A percentile compares a stretch with the other conserved stretches of the same genome.
phyloP scores from a whole-genome alignment of 2,329 filamentous ascomycete species.

The Sclerotiophoma versabilis region DNA sequence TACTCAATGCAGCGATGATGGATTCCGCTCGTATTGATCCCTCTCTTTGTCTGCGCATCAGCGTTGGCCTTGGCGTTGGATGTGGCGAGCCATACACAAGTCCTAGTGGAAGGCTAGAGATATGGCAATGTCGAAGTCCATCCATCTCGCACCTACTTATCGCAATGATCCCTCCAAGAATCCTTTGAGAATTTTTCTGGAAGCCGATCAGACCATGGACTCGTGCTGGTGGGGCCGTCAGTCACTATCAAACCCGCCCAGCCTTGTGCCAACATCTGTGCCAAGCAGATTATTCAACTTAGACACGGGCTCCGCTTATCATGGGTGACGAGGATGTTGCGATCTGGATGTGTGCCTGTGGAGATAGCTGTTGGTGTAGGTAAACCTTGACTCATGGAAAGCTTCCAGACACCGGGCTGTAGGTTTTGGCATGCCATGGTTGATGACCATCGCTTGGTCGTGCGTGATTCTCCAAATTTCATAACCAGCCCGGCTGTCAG shows the following conservation, averaged over 20 bases:
- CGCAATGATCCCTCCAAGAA: neutral
- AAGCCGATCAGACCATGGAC: conserved; percentile 13
- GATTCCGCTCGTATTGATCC: conserved; percentile 9
- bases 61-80: conserved; percentile 6
- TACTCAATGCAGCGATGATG: neutral
- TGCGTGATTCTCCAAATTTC: neutral
- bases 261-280: conserved; percentile 12
- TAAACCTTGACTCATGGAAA: neutral
- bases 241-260: conserved; percentile 8
- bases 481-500: neutral
- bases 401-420: conserved; percentile 12
- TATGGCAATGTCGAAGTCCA: conserved; percentile 5
- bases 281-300: conserved; percentile 3
- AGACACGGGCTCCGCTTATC: neutral
- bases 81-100: too few relatives aligned
- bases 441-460: neutral
- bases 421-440: conserved; percentile 1
- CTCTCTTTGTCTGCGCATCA: conserved; percentile 2
- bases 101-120: too few relatives aligned
- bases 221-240: conserved; percentile 5
- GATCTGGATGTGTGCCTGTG: conserved; percentile 4
- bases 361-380: conserved; percentile 1
- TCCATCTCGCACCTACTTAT: neutral
- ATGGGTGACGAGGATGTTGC: neutral
- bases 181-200: conserved; percentile 8